Conservation (phyloP, 2,329 filamentous ascomycete species). For the Pseudopithomyces maydicus region DNA sequence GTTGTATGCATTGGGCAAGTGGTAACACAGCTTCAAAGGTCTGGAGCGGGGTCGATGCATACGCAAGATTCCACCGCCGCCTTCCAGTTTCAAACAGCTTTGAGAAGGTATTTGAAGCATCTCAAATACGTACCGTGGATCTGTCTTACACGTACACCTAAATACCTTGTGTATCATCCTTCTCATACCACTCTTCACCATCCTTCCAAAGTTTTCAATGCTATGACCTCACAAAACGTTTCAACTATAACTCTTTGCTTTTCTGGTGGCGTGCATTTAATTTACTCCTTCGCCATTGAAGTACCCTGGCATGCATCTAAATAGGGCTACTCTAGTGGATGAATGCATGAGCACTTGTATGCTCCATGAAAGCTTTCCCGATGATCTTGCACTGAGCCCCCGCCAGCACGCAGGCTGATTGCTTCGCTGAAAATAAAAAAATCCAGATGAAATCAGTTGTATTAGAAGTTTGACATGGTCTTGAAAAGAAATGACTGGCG, state of each 20-base stretch:
- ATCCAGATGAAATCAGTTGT: background rate
- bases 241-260: slow-evolving; percentile 20
- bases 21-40: slow-evolving; percentile 6
- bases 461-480: slow-evolving; percentile 20
- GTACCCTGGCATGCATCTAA: slow-evolving; percentile 24
- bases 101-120: too few relatives aligned
- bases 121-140: too few relatives aligned
- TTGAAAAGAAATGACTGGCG: slow-evolving; percentile 24
- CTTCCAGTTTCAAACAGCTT: background rate
- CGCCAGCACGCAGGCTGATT: slow-evolving; percentile 18
- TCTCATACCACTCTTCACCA: slow-evolving; percentile 18
- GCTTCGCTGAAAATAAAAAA: slow-evolving; percentile 12
- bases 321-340: slow-evolving; percentile 16
- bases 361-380: slow-evolving; percentile 19
- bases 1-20: slow-evolving; percentile 7
- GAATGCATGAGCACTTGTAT: slow-evolving; percentile 19
- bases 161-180: slow-evolving; percentile 7
- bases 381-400: slow-evolving; percentile 13
- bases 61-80: background rate
- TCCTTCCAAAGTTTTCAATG: slow-evolving; percentile 24
- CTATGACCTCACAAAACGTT: slow-evolving; percentile 22
- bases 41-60: slow-evolving; percentile 15
- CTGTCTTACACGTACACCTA: slow-evolving; percentile 2
- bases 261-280: slow-evolving; percentile 17
- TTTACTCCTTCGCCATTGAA: slow-evolving; percentile 23